Conservation (phyloP, 352 stramenopile species). For the Globisporangium irregulare region DNA sequence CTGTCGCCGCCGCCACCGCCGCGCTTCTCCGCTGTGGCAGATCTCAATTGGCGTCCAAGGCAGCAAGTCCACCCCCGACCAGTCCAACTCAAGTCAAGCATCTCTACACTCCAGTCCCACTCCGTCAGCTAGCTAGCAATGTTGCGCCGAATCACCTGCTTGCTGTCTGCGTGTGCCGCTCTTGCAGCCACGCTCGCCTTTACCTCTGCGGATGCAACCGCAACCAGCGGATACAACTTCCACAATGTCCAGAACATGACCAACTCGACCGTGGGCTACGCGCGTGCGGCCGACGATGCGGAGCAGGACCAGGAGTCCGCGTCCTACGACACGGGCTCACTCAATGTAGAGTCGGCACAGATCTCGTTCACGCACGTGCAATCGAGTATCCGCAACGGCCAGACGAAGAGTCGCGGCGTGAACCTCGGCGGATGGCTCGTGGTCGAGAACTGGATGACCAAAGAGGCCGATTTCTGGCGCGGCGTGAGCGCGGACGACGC, state of each 20-base stretch:
- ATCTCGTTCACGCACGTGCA: constrained; percentile 38
- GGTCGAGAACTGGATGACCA: constrained; percentile 79
- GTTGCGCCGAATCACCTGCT: neutral
- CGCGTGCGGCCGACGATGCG: neutral
- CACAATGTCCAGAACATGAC: neutral
- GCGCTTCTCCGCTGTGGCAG: neutral
- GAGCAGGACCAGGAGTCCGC: neutral
- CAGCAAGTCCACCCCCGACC: neutral
- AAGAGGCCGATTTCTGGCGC: constrained; percentile 50
- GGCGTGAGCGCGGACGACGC: constrained; percentile 37
- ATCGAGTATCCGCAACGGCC: constrained; percentile 51
- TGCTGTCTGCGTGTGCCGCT: neutral
- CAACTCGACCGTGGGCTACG: neutral
- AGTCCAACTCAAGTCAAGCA: neutral
- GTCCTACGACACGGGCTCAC: neutral
- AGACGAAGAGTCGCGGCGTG: constrained; percentile 48
- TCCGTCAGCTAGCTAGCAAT: neutral
- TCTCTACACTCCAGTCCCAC: neutral
- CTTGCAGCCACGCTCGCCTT: neutral
- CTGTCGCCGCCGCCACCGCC: neutral
- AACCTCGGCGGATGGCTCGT: constrained; percentile 81
- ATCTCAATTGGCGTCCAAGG: neutral
- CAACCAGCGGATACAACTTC: neutral
- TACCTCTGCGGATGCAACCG: neutral
- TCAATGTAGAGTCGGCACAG: neutral